Conservation (phyloP, 2,329 filamentous ascomycete species). For the Tolypocladium paradoxum region DNA sequence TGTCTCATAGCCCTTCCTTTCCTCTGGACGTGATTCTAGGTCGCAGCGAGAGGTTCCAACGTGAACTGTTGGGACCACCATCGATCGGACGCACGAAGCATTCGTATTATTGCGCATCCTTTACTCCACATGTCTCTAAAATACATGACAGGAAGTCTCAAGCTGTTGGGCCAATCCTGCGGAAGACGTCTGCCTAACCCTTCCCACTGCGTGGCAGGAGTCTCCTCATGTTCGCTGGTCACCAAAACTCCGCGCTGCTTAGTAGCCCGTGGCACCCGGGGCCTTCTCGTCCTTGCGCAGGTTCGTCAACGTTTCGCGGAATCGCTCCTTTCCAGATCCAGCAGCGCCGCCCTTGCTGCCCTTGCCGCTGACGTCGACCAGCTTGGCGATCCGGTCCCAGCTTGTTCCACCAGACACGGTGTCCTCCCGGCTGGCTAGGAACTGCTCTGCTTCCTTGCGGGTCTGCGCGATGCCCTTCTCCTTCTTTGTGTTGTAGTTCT, state of each 20-base stretch:
- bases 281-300: slow-evolving; percentile 90
- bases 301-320: slow-evolving; percentile 79
- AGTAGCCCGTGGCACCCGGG: slow-evolving; percentile 55
- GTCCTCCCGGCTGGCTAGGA: slow-evolving; percentile 79
- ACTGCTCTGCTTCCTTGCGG: slow-evolving; percentile 84
- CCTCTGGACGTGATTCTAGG: neutral
- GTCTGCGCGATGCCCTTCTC: slow-evolving; percentile 88
- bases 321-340: slow-evolving; percentile 90
- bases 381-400: slow-evolving; percentile 96
- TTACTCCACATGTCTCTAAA: neutral
- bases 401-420: slow-evolving; percentile 90
- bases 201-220: neutral
- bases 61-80: neutral
- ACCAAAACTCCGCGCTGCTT: slow-evolving; percentile 9
- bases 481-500: slow-evolving; percentile 97
- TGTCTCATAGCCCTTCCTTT: neutral
- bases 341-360: slow-evolving; percentile 75
- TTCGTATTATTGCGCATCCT: neutral
- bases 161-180: neutral
- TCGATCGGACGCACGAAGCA: neutral
- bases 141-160: neutral
- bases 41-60: neutral
- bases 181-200: neutral
- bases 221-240: neutral
- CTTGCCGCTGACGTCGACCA: slow-evolving; percentile 96